Conservation (phyloP, 495 filamentous ascomycete genomes). For the Penicillium arizonense region DNA sequence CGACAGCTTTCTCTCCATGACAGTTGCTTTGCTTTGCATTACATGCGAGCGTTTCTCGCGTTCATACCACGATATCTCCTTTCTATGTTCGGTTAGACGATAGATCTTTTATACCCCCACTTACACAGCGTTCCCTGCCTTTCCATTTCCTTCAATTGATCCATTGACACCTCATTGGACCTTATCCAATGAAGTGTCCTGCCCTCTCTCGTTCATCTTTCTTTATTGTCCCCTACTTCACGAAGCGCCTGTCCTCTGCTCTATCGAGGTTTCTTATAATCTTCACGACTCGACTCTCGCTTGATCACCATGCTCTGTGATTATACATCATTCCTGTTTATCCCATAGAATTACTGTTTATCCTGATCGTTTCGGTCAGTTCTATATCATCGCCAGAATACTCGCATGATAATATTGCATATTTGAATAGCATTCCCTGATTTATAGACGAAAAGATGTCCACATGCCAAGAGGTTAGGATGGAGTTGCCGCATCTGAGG, state of each 20-base stretch:
- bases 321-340: conserved; percentile 1
- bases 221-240: not conserved
- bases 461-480: no score
- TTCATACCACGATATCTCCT: conserved; percentile 6
- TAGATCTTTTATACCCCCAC: conserved; percentile 36
- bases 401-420: conserved; percentile 5
- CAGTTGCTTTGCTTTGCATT: conserved; percentile 12
- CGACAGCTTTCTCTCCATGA: conserved; percentile 3
- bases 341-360: not conserved
- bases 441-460: no score
- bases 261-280: conserved; percentile 11
- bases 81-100: conserved; percentile 21
- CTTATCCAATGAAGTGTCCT: not conserved
- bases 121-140: conserved; percentile 26
- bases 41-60: conserved; percentile 4
- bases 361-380: not conserved
- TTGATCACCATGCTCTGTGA: not conserved
- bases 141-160: conserved; percentile 3
- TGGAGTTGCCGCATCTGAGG: no score
- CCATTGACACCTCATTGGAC: conserved; percentile 2
- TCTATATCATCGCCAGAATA: not conserved
- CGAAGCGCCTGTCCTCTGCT: conserved; percentile 2
- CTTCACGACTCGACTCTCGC: not conserved
- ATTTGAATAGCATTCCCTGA: not conserved
- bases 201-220: conserved; percentile 3